These are phyloP conservation scores for Panaeolus papilionaceus DNA, from an alignment of 768 basidiomycete genomes.

Conservation along the genomic window DNA sequence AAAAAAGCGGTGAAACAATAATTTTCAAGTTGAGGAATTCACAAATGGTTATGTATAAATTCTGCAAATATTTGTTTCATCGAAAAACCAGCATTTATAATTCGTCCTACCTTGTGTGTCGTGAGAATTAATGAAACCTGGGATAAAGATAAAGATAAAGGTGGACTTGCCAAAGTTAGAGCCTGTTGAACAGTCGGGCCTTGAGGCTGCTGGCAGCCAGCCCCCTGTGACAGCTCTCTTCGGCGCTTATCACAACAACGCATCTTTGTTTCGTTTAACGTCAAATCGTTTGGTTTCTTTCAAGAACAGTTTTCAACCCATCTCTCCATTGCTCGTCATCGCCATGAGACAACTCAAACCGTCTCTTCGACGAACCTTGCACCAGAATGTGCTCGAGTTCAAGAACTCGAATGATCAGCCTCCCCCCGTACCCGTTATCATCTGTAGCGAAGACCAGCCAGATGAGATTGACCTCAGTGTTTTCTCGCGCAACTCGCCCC, in stretches of 20 bases:
- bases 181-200: constrained; percentile 9
- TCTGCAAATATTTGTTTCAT: no score
- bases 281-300: not conserved
- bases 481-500: constrained; percentile 25
- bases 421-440: constrained; percentile 16
- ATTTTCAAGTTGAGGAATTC: no score
- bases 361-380: not conserved
- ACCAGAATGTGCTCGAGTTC: not conserved
- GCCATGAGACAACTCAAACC: constrained; percentile 3
- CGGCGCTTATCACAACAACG: constrained; percentile 5
- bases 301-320: not conserved
- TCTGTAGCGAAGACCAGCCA: constrained; percentile 12
- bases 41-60: no score
- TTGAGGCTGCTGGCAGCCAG: constrained; percentile 26
- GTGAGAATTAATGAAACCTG: not conserved
- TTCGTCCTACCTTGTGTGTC: not conserved
- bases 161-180: not conserved
- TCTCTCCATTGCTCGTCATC: not conserved
- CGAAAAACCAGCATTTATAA: no score
- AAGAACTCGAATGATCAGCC: not conserved
- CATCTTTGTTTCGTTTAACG: not conserved
- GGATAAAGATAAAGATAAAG: not conserved
- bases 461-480: not conserved
- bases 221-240: constrained; percentile 2
- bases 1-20: no score